Evolutionary conservation across 164 flowering plant species (phyloP), one percentile per base, ranked within the genome.

Genomic region (Vitis rupestris): DNA sequence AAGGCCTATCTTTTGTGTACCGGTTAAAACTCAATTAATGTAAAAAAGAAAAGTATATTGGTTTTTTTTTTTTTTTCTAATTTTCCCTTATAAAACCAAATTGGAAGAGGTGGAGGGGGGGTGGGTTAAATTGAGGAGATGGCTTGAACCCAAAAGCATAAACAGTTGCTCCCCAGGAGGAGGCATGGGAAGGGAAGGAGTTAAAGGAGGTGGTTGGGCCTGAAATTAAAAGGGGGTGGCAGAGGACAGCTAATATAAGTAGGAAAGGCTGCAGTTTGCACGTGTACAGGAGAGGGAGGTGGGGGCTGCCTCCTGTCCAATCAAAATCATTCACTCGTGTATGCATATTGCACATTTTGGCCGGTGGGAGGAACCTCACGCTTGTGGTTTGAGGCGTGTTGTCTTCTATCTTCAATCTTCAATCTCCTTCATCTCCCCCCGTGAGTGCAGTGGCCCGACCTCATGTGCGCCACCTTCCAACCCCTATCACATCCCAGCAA

Each of bases 141-240:
- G 44, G 44, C 44, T 37, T 37, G 44, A 37, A 3, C 44, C 4
- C 44, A 37, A 37, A 37, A 37, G 7, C 44, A 37, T 37, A 37
- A 37, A 31, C 9, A 7, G 37, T 13, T 70, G 80, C 74, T 75
- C 66, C 78, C 71, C 47, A 19, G 9, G 50, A 31, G 77, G 80
- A 79, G 67, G 85, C 82, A 79, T 82, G 82, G 82, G 81, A 64
- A 29, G 79, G 66, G 66, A 61, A 53, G 44, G 59, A 61, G 63
- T 76, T 14, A 4, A 62, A 63, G 72, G n/a, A 11, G 44, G 23
- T 60, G 50, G 72, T 53, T 61, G 66, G 23, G 19, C 15, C 49
- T 29, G 48, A 68, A 30, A 50, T 68, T 14, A 59, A 49, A 56
- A 59, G 31, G 4, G 3, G 29, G 47, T 17, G 23, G 47, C 31